Evolutionary conservation across 805 yeast species (phyloP), one percentile per base, ranked within the genome.

Genomic region (Spathaspora sp.): DNA sequence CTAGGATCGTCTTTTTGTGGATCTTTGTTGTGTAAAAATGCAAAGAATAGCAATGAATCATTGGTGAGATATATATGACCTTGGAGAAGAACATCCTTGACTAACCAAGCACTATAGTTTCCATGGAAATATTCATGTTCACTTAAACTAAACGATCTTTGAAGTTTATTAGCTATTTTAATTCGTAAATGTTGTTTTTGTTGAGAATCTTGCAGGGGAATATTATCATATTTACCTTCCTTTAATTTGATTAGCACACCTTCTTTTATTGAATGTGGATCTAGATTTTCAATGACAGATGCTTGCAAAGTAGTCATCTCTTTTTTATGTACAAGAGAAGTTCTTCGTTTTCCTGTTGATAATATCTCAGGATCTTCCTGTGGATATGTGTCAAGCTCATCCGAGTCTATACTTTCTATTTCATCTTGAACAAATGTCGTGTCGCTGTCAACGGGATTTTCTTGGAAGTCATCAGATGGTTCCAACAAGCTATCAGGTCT

Each of bases 41-140:
- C 94, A 69, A 86, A 86, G 62, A 89, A 93, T 44, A 89, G 68
- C 5, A 92, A 63, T 54, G 81, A 80, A 14, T 77, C 70, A 43
- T 73, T 67, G 1, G 97, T 91, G 23, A 93, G 66, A 58, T 87
- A 87, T 16, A 91, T 65, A 59, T 87, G 92, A 2, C 98, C 98
- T 66, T 90, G 97, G 23, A 91, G 69, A 26, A 93, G 70, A 0
- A 92, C 94, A 59, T 89, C 96, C 53, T 84, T 80, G 52, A 90
- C 73, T 38, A 92, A 71, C 96, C 97, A 92, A 29, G 91, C 83
- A 2, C 86, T 78, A 59, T 77, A 86, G 55, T 84, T 87, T n/a
- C 77, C 79, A 31, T 78, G 58, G 53, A 85, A 76, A n/a, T 66
- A 65, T 57, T 86, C 91, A 42, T 76, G 75, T 18, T 75, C 78